These are phyloP conservation scores for Solanum chacoense DNA, from an alignment of 305 asterid genomes.

Conservation along the genomic window DNA sequence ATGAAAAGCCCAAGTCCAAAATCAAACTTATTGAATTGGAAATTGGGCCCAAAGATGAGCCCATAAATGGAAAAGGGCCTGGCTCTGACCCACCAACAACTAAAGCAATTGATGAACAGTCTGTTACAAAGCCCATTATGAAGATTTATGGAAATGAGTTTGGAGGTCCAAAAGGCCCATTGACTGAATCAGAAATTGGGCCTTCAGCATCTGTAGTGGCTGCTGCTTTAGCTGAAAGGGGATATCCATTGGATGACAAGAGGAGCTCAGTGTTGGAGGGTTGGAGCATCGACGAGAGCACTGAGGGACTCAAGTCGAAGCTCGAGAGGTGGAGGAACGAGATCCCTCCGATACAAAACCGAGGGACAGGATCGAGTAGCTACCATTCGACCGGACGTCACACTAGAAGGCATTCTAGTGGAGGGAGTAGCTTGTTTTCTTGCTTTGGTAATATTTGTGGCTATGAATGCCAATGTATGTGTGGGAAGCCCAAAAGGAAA, in stretches of 20 bases:
- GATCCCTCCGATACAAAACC: slow-evolving; percentile 53
- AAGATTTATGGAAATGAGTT: background rate
- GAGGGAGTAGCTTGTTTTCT: slow-evolving; percentile 34
- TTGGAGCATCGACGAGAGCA: slow-evolving; percentile 80
- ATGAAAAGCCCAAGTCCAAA: background rate
- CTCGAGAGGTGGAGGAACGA: slow-evolving; percentile 85
- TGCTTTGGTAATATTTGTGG: slow-evolving; percentile 73
- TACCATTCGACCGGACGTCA: slow-evolving; percentile 23
- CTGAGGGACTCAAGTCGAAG: slow-evolving; percentile 71
- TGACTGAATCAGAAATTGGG: slow-evolving; percentile 66
- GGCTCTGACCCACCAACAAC: background rate
- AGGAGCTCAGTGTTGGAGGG: slow-evolving; percentile 69
- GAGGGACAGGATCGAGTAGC: slow-evolving; percentile 39
- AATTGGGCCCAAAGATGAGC: background rate
- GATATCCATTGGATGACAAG: slow-evolving; percentile 46
- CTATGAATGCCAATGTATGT: slow-evolving; percentile 71
- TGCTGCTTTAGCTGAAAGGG: slow-evolving; percentile 41
- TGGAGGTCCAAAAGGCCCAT: slow-evolving; percentile 1
- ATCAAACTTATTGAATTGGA: slow-evolving; percentile 1
- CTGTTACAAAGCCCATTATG: background rate
- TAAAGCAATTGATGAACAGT: background rate
- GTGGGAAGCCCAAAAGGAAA: slow-evolving; percentile 48
- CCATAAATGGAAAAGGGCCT: background rate
- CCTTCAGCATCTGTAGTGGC: slow-evolving; percentile 87
- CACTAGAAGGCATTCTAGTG: slow-evolving; percentile 18